Evolutionary conservation across 2,329 filamentous ascomycete species (phyloP).

Genomic region (Periconia digitata): DNA sequence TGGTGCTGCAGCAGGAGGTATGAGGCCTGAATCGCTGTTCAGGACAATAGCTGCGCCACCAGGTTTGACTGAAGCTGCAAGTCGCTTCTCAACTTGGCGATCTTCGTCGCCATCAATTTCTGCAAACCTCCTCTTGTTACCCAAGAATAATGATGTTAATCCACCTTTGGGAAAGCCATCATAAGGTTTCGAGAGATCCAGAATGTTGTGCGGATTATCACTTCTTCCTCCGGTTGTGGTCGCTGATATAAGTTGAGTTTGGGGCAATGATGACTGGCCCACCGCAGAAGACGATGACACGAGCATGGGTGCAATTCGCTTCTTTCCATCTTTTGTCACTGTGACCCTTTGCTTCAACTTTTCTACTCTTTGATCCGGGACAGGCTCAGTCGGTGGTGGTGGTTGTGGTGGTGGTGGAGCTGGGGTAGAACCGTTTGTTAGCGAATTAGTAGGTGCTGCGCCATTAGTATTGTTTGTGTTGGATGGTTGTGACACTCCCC

Average conservation of each 20-base stretch:
- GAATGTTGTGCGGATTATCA: conserved; percentile 76
- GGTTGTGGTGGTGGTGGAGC: conserved; percentile 35
- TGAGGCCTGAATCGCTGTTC: conserved; percentile 75
- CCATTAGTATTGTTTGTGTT: conserved; percentile 50
- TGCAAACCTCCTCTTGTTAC: conserved; percentile 86
- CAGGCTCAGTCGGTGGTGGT: conserved; percentile 33
- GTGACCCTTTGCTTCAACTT: conserved; percentile 88
- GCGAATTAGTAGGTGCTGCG: conserved; percentile 40
- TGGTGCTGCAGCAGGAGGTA: conserved; percentile 67
- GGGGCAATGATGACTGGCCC: conserved; percentile 83
- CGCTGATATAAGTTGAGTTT: conserved; percentile 82
- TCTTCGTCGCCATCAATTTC: conserved; percentile 77
- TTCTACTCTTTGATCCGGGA: conserved; percentile 61
- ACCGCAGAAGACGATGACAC: conserved; percentile 83
- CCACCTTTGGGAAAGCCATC: conserved; percentile 91
- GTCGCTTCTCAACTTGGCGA: conserved; percentile 59
- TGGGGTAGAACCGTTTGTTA: conserved; percentile 42
- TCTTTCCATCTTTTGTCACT: conserved; percentile 94
- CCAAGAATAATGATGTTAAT: conserved; percentile 79
- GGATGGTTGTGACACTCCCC: conserved; percentile 44
- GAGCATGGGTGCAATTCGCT: conserved; percentile 87
- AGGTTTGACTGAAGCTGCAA: conserved; percentile 60
- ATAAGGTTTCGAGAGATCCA: conserved; percentile 91
- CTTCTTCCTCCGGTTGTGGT: conserved; percentile 63
- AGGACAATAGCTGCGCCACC: conserved; percentile 74